Base-by-base conservation (phyloP, 768 basidiomycete genomes). In the Paxillus involutus region DNA sequence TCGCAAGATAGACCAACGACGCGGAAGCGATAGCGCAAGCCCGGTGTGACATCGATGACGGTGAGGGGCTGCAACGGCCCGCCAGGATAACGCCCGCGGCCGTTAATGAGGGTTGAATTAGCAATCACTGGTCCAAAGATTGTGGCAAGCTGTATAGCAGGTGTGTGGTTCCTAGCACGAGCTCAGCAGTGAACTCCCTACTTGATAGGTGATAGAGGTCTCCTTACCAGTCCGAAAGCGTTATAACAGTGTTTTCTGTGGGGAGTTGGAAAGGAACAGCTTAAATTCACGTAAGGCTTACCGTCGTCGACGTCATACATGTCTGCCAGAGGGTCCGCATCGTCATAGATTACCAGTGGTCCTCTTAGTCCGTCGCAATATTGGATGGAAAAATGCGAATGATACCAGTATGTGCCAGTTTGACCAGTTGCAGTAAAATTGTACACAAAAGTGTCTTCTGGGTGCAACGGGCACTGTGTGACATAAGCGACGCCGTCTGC, bases 11-110 rank as follows among this genome's bases (percentile, higher is more conserved):
- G 73, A 10, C 73, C 69, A 30, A 85, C 55, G 2, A 86, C 36
- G 4, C 84, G 77, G 67, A 85, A 79, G 14, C 84, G 77, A 58
- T 84, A 85, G 5, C 80, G 72, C 42, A 63, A 65, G 12, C 74
- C 73, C 0, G 48, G 53, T 4, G 61, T 43, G 17, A 85, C 80
- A 35, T 71, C 69, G 53, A 85, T 65, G 3, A 83, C 73, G 0
- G 82, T 59, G 24, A 83, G 69, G 2, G 70, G 60, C 2, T 67
- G 60, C 2, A 53, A 24, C 7, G 80, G 76, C 4, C 80, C 80
- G 8, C 70, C 75, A 7, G 56, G 6, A 57, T 73, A 77, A 40
- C 81, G 77, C 21, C 83, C 82, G 16, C 60, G 61, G 0, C 81
- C 81, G 41, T 84, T 84, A 44, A 85, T 81, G 9, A 85, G 62